These are phyloP conservation scores for Aspergillus amoenus DNA, from an alignment of 2,329 filamentous ascomycete species.

Conservation along the genomic window DNA sequence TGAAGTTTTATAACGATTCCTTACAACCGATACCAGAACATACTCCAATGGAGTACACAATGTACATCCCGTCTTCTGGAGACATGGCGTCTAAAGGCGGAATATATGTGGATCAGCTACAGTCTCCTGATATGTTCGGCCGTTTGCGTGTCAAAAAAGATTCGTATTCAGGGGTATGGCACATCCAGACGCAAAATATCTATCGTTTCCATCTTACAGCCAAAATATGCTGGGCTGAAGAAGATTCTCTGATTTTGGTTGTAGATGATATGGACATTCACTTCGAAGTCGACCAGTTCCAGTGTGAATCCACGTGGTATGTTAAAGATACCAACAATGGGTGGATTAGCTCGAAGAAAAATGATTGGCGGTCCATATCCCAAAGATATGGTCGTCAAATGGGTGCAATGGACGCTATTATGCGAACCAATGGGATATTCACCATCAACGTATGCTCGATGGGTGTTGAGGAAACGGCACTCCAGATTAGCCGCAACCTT, in stretches of 20 bases:
- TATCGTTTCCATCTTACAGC: conserved; percentile 37
- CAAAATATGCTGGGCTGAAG: neutral
- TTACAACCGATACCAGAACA: conserved; percentile 10
- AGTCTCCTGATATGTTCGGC: conserved; percentile 52
- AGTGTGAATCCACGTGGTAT: conserved; percentile 23
- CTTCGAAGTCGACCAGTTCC: conserved; percentile 17
- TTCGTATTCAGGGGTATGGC: conserved; percentile 29
- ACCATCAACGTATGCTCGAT: conserved; percentile 34
- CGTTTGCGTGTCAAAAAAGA: conserved; percentile 44
- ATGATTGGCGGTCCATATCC: conserved; percentile 26
- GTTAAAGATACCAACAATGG: conserved; percentile 18
- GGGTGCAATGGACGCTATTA: conserved; percentile 54
- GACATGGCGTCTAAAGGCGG: conserved; percentile 55
- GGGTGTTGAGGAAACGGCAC: conserved; percentile 39
- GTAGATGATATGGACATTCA: conserved; percentile 17
- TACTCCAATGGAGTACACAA: conserved; percentile 42
- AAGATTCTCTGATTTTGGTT: conserved; percentile 16
- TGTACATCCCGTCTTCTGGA: conserved; percentile 53
- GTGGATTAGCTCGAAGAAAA: conserved; percentile 23
- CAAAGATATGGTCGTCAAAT: conserved; percentile 49
- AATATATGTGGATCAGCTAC: conserved; percentile 51
- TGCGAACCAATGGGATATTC: conserved; percentile 50
- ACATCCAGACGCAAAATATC: conserved; percentile 46
- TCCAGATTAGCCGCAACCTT: conserved; percentile 58
- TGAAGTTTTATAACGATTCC: conserved; percentile 48